phyloP scores from a whole-genome alignment of 2,329 filamentous ascomycete species.

The Ophiocordyceps camponoti-saundersi region DNA sequence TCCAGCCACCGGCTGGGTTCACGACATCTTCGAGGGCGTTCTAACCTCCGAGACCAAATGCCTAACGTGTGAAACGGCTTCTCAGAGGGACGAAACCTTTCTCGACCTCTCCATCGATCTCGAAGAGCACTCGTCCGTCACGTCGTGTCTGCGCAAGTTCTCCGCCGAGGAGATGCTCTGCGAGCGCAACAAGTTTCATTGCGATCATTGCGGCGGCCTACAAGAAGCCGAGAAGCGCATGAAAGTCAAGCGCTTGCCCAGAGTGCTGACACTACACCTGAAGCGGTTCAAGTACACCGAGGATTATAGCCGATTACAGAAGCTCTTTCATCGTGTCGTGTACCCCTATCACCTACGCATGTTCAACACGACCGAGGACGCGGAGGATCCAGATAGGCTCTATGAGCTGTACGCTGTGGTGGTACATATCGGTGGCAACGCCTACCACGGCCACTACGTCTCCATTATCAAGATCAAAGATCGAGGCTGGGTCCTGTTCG shows the following conservation, averaged over 20 bases:
- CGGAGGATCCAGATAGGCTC: conserved; percentile 78
- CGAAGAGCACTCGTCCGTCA: conserved; percentile 89
- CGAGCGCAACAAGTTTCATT: conserved; percentile 97
- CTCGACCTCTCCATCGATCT: conserved; percentile 91
- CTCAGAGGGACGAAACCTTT: conserved; percentile 89
- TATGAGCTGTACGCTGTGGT: conserved; percentile 97
- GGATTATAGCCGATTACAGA: conserved; percentile 82
- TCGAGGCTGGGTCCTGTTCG: conserved; percentile 87
- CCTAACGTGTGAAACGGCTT: conserved; percentile 88
- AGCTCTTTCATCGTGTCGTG: conserved; percentile 90
- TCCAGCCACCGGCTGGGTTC: conserved; percentile 71
- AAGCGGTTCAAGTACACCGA: conserved; percentile 99
- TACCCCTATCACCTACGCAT: conserved; percentile 93
- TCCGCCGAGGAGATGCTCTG: conserved; percentile 98
- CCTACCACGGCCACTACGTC: conserved; percentile 95
- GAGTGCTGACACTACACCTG: conserved; percentile 78
- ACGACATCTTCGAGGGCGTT: conserved; percentile 90
- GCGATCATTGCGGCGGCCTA: conserved; percentile 87
- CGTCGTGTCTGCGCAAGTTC: conserved; percentile 86
- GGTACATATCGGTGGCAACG: conserved; percentile 90
- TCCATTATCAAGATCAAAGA: conserved; percentile 96
- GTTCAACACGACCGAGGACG: conserved; percentile 94
- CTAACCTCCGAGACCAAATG: conserved; percentile 94
- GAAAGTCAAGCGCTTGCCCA: conserved; percentile 93
- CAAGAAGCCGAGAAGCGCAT: conserved; percentile 98